Percentiles rank a stretch among this genome's conserved stretches.
Conservation (phyloP, 345 rosid species). For the Noccaea caerulescens region DNA sequence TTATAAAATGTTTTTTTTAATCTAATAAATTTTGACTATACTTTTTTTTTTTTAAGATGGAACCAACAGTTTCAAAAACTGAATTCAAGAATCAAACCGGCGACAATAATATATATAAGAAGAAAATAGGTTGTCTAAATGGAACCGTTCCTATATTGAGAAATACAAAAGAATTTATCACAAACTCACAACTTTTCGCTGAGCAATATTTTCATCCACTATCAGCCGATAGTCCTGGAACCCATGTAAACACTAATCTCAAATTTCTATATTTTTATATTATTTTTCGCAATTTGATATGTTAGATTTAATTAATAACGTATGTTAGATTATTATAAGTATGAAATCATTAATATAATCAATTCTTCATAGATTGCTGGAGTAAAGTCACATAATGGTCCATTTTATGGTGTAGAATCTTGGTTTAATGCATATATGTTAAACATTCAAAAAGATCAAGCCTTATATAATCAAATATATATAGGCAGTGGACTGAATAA, state of each 20-base stretch:
- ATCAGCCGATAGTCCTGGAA: slow-evolving; percentile 8
- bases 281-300: too few relatives aligned
- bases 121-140: not conserved
- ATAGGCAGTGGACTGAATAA: slow-evolving; percentile 2
- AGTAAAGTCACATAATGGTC: not conserved
- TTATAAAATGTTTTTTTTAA: not conserved
- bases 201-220: not conserved
- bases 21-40: not conserved
- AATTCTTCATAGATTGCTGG: too few relatives aligned
- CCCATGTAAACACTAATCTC: slow-evolving; percentile 12
- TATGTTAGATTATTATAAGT: too few relatives aligned
- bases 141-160: too few relatives aligned
- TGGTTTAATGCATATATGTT: not conserved
- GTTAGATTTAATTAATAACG: too few relatives aligned
- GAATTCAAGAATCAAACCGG: not conserved
- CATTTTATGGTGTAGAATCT: slow-evolving; percentile 18
- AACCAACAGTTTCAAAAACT: not conserved
- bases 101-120: not conserved
- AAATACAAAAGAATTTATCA: too few relatives aligned
- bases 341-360: too few relatives aligned
- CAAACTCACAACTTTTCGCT: too few relatives aligned
- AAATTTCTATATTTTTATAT: too few relatives aligned
- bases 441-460: not conserved
- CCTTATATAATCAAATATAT: slow-evolving; percentile 21
- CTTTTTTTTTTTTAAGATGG: not conserved